Conservation (phyloP, 495 filamentous ascomycete species). For the Penicillium subrubescens region DNA sequence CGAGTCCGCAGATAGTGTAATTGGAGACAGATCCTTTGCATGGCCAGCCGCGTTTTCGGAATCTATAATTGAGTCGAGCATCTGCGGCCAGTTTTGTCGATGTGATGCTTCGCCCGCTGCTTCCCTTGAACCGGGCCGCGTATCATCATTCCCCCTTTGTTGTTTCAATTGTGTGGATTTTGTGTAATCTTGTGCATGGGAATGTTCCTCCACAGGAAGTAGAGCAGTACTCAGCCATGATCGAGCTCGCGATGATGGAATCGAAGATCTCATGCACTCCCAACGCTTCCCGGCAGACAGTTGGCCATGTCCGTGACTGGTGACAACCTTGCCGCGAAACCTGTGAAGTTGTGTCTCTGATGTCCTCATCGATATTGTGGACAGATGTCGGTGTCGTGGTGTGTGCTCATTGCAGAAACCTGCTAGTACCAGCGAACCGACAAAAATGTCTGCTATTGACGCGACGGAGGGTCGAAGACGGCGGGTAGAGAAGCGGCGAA, state of each 20-base stretch:
- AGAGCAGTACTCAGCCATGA: slow-evolving; percentile 37
- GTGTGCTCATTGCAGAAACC: slow-evolving; percentile 62
- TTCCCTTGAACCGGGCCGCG: background rate
- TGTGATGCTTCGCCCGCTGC: background rate
- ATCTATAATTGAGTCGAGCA: slow-evolving; percentile 4
- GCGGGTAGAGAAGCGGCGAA: slow-evolving; percentile 41
- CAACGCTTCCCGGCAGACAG: slow-evolving; percentile 22
- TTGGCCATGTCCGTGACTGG: slow-evolving; percentile 16
- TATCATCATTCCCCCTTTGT: background rate
- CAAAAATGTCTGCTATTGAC: slow-evolving; percentile 58
- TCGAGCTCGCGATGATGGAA: slow-evolving; percentile 28
- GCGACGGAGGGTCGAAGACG: slow-evolving; percentile 45
- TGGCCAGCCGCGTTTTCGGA: background rate
- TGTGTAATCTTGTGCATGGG: background rate
- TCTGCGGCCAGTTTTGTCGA: slow-evolving; percentile 2
- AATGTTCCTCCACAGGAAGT: slow-evolving; percentile 21
- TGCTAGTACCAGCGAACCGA: slow-evolving; percentile 65
- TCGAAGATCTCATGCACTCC: slow-evolving; percentile 23
- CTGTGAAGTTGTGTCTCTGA: slow-evolving; percentile 17
- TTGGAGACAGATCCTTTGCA: background rate
- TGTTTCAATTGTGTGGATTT: background rate
- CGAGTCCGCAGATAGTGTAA: background rate
- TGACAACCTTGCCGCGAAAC: slow-evolving; percentile 20
- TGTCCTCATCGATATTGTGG: slow-evolving; percentile 26
- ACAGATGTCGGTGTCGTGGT: slow-evolving; percentile 34